Conservation (phyloP, 352 stramenopile species). For the Phytophthora foliorum region DNA sequence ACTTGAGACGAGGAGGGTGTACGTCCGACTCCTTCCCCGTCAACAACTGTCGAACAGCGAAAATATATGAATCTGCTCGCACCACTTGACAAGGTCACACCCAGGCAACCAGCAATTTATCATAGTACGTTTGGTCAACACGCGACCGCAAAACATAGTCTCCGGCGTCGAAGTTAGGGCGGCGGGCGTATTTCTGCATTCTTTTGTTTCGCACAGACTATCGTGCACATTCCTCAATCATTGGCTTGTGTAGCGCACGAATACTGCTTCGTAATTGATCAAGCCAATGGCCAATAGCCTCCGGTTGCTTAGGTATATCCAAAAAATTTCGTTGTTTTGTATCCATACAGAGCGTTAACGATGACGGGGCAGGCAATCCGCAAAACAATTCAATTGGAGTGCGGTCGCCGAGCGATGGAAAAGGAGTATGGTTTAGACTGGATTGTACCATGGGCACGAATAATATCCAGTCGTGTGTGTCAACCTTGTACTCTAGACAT, state of each 20-base stretch:
- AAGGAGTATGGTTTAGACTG: constrained; percentile 44
- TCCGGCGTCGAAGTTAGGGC: neutral
- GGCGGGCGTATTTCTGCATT: constrained; percentile 3
- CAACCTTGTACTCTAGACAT: constrained; percentile 25
- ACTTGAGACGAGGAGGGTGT: too few relatives aligned
- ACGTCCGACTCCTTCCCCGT: constrained; percentile 33
- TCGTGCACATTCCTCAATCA: constrained; percentile 4
- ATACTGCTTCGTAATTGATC: constrained; percentile 2
- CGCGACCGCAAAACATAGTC: too few relatives aligned
- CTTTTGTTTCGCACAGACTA: constrained; percentile 17
- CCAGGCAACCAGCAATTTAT: constrained; percentile 47
- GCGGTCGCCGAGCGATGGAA: constrained; percentile 19
- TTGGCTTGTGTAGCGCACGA: constrained; percentile 25
- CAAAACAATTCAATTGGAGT: constrained; percentile 37
- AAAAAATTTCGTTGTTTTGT: constrained; percentile 4
- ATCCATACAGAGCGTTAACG: constrained; percentile 14
- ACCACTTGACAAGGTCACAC: constrained; percentile 35
- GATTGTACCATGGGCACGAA: constrained; percentile 33
- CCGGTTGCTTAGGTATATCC: constrained; percentile 9
- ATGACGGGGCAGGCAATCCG: neutral
- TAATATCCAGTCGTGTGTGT: constrained; percentile 26
- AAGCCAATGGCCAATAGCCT: too few relatives aligned
- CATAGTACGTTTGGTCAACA: constrained; percentile 10
- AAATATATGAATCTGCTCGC: constrained; percentile 25
- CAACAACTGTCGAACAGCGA: constrained; percentile 21